These are phyloP conservation scores for Dothistroma septosporum DNA, from an alignment of 2,329 filamentous ascomycete species.

Conservation along the genomic window DNA sequence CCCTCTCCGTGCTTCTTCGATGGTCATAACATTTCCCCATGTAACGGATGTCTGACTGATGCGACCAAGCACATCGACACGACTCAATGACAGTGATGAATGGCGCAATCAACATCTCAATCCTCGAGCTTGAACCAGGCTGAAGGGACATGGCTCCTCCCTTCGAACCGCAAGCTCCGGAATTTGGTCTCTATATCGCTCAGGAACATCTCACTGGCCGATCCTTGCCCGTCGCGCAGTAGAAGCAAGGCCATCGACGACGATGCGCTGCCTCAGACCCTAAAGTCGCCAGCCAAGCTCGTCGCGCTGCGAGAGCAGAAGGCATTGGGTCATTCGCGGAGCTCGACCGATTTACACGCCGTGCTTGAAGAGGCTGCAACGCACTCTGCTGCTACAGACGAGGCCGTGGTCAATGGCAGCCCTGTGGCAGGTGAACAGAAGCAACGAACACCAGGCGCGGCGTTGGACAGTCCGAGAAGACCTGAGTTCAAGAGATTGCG, in stretches of 20 bases:
- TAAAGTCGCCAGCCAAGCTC: conserved; percentile 65
- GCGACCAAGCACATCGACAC: neutral
- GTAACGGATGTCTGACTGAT: neutral
- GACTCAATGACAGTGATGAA: conserved; percentile 16
- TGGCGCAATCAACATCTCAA: conserved; percentile 20
- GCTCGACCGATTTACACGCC: conserved; percentile 51
- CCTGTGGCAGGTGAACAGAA: conserved; percentile 16
- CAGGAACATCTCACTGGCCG: conserved; percentile 72
- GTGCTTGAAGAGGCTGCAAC: conserved; percentile 27
- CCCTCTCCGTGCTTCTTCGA: neutral
- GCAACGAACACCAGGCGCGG: conserved; percentile 21
- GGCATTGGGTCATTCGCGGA: conserved; percentile 54
- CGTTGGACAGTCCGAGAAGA: conserved; percentile 27
- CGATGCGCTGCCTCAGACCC: conserved; percentile 63
- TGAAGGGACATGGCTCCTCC: conserved; percentile 50
- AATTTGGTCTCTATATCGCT: conserved; percentile 84
- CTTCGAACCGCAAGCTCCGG: conserved; percentile 79
- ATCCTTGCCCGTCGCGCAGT: conserved; percentile 42
- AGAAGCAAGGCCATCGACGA: conserved; percentile 67
- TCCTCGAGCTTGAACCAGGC: conserved; percentile 34
- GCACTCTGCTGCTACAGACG: conserved; percentile 6
- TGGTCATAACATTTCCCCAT: neutral
- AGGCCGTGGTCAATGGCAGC: conserved; percentile 11
- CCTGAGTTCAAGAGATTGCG: conserved; percentile 41
- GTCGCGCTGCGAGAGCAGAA: conserved; percentile 49